Base-by-base conservation (phyloP, 805 yeast genomes). In the Jamesozyma spencerorum region DNA sequence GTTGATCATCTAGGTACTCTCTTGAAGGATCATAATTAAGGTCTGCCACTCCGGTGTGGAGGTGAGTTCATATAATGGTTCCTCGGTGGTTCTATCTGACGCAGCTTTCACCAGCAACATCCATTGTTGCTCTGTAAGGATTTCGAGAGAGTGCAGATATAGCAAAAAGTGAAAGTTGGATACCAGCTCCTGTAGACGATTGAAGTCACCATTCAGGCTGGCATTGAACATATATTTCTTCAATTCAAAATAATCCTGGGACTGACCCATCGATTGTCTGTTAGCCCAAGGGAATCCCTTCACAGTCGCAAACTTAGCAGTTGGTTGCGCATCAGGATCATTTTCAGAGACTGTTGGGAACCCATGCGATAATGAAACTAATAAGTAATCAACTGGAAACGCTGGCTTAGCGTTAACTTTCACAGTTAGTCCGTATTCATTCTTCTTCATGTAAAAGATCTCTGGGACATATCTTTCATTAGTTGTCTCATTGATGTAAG, bases 301-400 rank as follows among this genome's bases (percentile, higher is more conserved):
- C 14, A 55, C 49, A 0, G 69, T 53, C 7, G 59, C 59, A 60
- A 84, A 82, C 45, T 66, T 47, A 2, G 85, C 79, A 4, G 48
- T 55, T 0, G 79, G 55, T 12, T 18, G 2, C 12, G 22, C 18
- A 11, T 31, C 14, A 2, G 27, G 28, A 1, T 31, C 31, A 7
- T 30, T 28, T 7, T 46, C 47, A n/a, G 33, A 15, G 47, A 71
- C 39, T 46, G 78, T 74, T 1, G 95, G 95, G 72, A 92, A 90
- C 2, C 97, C 96, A 60, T 92, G 97, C 4, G 94, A 81, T 46
- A 90, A 64, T 2, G 96, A 80, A 1, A 90, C 94, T 39, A 92
- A 63, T 44, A 87, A 61, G 57, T 84, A 87, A 45, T 87, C 96
- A n/a, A 83, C 87, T 2, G 97, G 97, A 58, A 87, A 85, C 18